These are phyloP conservation scores for Adenanthera pavonina DNA, from an alignment of 306 rosid species.

Conservation along the genomic window DNA sequence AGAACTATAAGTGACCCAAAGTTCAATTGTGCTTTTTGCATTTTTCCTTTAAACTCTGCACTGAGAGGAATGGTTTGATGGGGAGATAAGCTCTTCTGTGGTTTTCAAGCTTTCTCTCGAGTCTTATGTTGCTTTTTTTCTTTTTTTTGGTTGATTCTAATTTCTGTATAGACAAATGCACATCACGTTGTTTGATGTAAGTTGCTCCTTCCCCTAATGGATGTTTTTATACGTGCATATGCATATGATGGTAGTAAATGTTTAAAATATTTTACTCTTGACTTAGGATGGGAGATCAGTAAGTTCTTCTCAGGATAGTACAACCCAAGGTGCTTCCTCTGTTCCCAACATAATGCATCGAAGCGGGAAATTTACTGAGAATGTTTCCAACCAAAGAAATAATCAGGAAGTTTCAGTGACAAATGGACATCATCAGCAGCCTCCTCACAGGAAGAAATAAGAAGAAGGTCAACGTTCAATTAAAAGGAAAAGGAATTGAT, in stretches of 20 bases:
- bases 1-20: background rate
- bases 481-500: conserved; percentile 88
- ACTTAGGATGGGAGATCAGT: conserved; percentile 63
- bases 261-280: conserved; percentile 32
- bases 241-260: conserved; percentile 18
- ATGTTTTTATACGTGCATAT: background rate
- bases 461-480: conserved; percentile 73
- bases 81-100: background rate
- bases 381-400: conserved; percentile 50
- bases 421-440: conserved; percentile 55
- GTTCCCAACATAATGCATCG: conserved; percentile 53
- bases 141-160: background rate
- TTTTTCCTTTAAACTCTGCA: background rate
- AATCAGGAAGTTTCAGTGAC: conserved; percentile 47
- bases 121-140: background rate
- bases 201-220: background rate
- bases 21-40: background rate
- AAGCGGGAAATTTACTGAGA: conserved; percentile 44
- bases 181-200: background rate
- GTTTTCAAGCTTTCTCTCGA: background rate
- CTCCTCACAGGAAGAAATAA: conserved; percentile 58
- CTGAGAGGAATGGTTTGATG: background rate
- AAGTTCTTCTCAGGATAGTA: conserved; percentile 48
- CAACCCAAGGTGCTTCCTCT: conserved; percentile 50
- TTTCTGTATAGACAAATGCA: background rate